Base-by-base conservation (phyloP, 495 filamentous ascomycete species). In the Clavariopsis aquatica region DNA sequence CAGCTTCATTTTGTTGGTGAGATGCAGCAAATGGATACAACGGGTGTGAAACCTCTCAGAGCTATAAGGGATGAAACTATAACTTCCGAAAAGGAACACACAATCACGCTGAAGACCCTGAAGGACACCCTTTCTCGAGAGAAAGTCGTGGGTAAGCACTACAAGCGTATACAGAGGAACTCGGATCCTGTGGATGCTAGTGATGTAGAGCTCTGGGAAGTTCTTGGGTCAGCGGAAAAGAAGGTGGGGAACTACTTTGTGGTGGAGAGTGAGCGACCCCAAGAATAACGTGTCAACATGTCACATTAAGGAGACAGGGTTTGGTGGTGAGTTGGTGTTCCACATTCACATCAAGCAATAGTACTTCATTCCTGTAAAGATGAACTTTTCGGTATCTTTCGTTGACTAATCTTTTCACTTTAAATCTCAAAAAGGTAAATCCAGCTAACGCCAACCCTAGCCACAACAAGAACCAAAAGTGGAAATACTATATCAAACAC, bases 1-100 rank as follows among this genome's bases (percentile, higher is more conserved):
- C 94, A 99, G 69, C 83, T 99, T 0, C 87, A 91, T 69, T 98
- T 99, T 70, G 91, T 98, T 41, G 84, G 82, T 57, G 84, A 88
- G 57, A 87, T 98, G 29, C 92, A 94, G 65, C 76, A 74, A n/a
- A 87, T 96, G 5, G 82, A 93, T 77, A 93, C 91, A 0, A 73
- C 76, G 0, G 86, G 81, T 1, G 80, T 97, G 0, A 78, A 83
- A 52, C 92, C 94, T 0, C 73, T 98, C 31, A 79, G 83, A 43
- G 85, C 85, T 55, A 88, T 99, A 55, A 83, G 91, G 28, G 95
- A 98, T 75, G 92, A 98, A 76, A 92, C 79, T 10, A 62, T 70
- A 2, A 75, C 78, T 29, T 84, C 81, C 2, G 70, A 80, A 57
- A 75, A 79, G 67, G 85, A 86, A 65, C 75, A 72, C 24, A 83